Conservation (phyloP, 208 protist species). For the Leishmania braziliensis region DNA sequence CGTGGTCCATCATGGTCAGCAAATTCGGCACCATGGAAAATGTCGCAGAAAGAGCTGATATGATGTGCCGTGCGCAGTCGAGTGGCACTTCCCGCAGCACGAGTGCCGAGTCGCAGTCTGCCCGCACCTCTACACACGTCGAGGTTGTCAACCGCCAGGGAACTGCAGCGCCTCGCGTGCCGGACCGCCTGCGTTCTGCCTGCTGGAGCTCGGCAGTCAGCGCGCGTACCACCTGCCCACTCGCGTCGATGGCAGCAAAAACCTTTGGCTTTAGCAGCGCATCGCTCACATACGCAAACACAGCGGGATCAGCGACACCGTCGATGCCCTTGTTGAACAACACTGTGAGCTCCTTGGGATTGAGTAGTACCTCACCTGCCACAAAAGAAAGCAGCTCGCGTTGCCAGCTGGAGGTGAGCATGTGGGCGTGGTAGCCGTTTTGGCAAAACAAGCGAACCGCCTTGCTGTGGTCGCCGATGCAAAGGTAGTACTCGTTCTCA, state of each 20-base stretch:
- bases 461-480: conserved; percentile 37
- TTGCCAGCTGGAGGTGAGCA: conserved; percentile 8
- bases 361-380: conserved; percentile 38
- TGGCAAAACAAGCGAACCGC: conserved; percentile 57
- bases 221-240: conserved; percentile 1
- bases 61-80: conserved; percentile 20
- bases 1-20: background rate
- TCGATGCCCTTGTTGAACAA: conserved; percentile 46
- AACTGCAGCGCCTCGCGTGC: background rate
- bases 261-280: conserved; percentile 42
- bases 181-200: background rate
- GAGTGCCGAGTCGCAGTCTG: background rate
- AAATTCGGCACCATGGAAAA: background rate
- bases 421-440: background rate
- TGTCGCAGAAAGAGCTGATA: background rate
- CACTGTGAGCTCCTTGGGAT: conserved; percentile 37
- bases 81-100: conserved; percentile 4
- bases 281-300: conserved; percentile 54
- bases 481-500: conserved; percentile 37
- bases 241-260: conserved; percentile 4
- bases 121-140: background rate
- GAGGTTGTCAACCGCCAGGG: conserved; percentile 1
- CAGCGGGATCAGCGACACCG: conserved; percentile 48
- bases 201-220: conserved; percentile 10
- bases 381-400: conserved; percentile 56